Evolutionary conservation across 139 green algal species (phyloP).

Genomic region (Chlamydomonas schloesseri): DNA sequence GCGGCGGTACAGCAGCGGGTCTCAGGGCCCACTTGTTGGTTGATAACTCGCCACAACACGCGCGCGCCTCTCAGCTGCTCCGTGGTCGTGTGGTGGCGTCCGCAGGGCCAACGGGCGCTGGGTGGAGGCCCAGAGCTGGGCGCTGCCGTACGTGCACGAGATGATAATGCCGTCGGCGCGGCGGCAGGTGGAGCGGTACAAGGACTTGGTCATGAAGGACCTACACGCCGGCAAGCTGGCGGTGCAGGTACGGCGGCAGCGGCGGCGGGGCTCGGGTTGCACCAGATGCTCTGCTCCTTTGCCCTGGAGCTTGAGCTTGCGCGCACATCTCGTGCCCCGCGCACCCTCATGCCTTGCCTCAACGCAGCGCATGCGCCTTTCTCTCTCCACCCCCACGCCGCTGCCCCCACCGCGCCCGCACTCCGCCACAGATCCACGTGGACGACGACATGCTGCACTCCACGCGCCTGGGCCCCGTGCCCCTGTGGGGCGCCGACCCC

Average conservation of each 20-base stretch:
- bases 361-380: too few species aligned
- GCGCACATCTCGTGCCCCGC: too few species aligned
- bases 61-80: too few species aligned
- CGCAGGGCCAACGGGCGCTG: slow-evolving; percentile 28
- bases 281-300: too few species aligned
- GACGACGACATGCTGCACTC: slow-evolving; percentile 32
- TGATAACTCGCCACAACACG: too few species aligned
- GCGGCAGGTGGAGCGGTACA: slow-evolving; percentile 8
- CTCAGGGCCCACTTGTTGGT: too few species aligned
- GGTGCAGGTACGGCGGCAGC: slow-evolving; percentile 3
- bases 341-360: too few species aligned
- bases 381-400: too few species aligned
- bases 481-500: slow-evolving; percentile 21
- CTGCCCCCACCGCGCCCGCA: too few species aligned
- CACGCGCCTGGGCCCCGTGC: neutral
- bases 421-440: slow-evolving; percentile 31
- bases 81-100: too few species aligned
- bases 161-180: neutral
- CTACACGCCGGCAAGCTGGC: slow-evolving; percentile 4
- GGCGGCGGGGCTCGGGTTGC: neutral
- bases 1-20: too few species aligned
- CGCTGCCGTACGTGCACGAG: slow-evolving; percentile 25
- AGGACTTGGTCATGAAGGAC: slow-evolving; percentile 25
- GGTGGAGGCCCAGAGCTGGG: slow-evolving; percentile 31
- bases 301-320: too few species aligned